Base-by-base conservation (phyloP, 495 filamentous ascomycete genomes). In the Podospora bellae-mahoneyi region DNA sequence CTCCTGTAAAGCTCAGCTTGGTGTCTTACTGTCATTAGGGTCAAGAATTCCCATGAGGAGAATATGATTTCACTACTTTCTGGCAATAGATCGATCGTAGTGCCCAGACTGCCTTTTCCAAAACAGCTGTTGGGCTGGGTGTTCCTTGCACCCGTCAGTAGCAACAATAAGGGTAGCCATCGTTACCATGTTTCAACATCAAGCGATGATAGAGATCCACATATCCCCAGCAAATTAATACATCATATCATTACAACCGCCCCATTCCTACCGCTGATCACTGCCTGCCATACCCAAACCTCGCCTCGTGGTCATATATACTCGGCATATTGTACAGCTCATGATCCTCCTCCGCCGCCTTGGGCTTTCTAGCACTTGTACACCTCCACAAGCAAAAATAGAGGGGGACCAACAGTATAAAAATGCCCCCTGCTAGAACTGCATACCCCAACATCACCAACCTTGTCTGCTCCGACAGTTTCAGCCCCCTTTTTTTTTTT, bases 391-490 rank as follows among this genome's bases (percentile, higher is more conserved):
- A 30, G 57, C 69, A 70, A 15, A 71, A 73, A 23, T 72, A 71
- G 18, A 76, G 55, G 0, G 72, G 71, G 20, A 73, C 16, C 48
- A 73, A 48, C 27, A 77, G 44, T 30, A 75, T 10, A 4, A 76
- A 16, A 5, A 74, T 53, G 15, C 65, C 76, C 2, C 61, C 67
- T 0, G 72, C 70, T 27, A 78, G 30, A 5, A 73, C 74, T 13
- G 69, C 64, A 48, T 74, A 78, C 26, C 68, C 76, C n/a, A 78
- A 66, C 18, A 76, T 64, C 64, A 76, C 64, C 10, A 66, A 20
- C 13, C 16, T 26, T 0, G 27, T 62, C 18, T 68, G 65, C 18
- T 73, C 66, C 1, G 76, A 70, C 19, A 75, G 28, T 60, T 76
- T 69, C 55, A 78, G 44, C 18, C 76, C 76, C 54, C 76, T 78